Conservation (phyloP, 352 stramenopile genomes). For the Pythium aristosporum region DNA sequence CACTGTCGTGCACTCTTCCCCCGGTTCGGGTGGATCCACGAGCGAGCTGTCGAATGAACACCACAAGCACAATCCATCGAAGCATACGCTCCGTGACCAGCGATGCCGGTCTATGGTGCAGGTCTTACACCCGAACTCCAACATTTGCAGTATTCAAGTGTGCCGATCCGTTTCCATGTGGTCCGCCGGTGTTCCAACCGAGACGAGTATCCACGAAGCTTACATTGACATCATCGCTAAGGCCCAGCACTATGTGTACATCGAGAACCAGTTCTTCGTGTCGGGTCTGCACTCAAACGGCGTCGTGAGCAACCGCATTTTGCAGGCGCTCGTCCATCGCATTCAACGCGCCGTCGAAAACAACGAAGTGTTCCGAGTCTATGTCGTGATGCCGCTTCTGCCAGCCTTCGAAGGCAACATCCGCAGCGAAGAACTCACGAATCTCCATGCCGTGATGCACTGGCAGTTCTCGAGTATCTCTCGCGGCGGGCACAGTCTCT, state of each 20-base stretch:
- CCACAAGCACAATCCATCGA: slow-evolving; percentile 12
- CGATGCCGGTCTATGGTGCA: slow-evolving; percentile 64
- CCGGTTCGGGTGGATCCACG: slow-evolving; percentile 21
- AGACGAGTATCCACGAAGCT: slow-evolving; percentile 80
- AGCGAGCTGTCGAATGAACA: slow-evolving; percentile 26
- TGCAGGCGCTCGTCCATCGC: slow-evolving; percentile 82
- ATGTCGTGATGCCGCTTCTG: slow-evolving; percentile 84
- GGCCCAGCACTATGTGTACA: slow-evolving; percentile 88
- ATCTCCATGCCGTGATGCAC: slow-evolving; percentile 87
- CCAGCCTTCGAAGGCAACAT: slow-evolving; percentile 86
- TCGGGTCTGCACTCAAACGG: slow-evolving; percentile 76
- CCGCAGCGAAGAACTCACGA: slow-evolving; percentile 77
- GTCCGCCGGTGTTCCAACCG: slow-evolving; percentile 80
- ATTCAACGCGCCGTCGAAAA: slow-evolving; percentile 73
- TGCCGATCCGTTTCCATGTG: slow-evolving; percentile 85
- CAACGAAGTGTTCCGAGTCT: slow-evolving; percentile 78
- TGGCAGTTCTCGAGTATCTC: slow-evolving; percentile 89
- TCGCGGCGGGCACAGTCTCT: slow-evolving; percentile 74
- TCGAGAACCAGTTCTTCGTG: slow-evolving; percentile 94
- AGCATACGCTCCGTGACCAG: slow-evolving; percentile 35
- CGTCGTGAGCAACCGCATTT: slow-evolving; percentile 78
- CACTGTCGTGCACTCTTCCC: slow-evolving; percentile 10
- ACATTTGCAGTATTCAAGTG: slow-evolving; percentile 80
- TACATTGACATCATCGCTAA: slow-evolving; percentile 84
- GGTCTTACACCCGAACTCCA: slow-evolving; percentile 69